phyloP scores from a whole-genome alignment of 2,329 filamentous ascomycete genomes.

The Fusarium transvaalense region DNA sequence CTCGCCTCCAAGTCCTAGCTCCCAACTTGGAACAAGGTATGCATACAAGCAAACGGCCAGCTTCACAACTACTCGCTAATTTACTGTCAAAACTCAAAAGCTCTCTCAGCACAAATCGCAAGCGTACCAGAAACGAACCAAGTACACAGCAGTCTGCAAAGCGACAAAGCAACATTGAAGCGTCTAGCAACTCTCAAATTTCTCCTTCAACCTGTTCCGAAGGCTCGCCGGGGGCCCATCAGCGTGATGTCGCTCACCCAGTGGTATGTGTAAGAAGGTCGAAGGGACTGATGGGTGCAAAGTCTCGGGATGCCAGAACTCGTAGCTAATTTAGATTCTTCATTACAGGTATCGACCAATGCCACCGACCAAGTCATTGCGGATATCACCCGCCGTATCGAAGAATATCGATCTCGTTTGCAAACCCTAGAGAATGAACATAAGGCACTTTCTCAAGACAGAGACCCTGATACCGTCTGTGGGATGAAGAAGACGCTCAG shows the following conservation, averaged over 20 bases:
- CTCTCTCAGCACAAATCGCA: neutral
- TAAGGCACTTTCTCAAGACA: too few species aligned
- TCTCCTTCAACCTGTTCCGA: too few species aligned
- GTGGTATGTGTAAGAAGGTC: too few species aligned
- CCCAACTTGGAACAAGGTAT: neutral
- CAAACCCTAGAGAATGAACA: neutral
- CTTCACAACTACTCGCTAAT: neutral
- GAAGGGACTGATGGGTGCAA: too few species aligned
- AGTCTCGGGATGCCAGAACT: neutral
- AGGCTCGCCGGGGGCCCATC: accelerated
- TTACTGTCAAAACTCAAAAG: accelerated
- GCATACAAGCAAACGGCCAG: neutral
- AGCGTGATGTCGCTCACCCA: neutral
- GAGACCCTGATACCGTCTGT: neutral
- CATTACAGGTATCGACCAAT: too few species aligned
- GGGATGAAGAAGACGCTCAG: too few species aligned
- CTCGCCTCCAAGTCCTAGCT: neutral
- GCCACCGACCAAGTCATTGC: accelerated
- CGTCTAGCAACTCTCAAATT: neutral
- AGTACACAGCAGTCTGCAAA: neutral
- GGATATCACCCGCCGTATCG: neutral
- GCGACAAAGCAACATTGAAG: neutral
- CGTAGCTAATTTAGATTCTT: neutral
- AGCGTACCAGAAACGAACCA: neutral
- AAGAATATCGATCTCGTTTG: neutral